A percentile compares a stretch with the other conserved stretches of the same genome.
Evolutionary conservation across 441 rosid genomes (phyloP).

Genomic region (Arabidopsis hybrid): DNA sequence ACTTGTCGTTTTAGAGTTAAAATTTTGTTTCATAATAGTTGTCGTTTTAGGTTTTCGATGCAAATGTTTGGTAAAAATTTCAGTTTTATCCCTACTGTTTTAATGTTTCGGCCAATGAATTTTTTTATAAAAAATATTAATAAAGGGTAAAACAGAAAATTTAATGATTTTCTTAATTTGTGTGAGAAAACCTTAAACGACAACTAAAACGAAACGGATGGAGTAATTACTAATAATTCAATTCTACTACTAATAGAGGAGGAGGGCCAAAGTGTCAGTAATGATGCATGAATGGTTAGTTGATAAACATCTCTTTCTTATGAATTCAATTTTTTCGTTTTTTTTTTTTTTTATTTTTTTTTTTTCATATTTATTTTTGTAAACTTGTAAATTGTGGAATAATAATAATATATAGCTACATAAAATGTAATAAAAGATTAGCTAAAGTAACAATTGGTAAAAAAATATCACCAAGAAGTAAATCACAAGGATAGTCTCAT

Average conservation of each 20-base stretch:
- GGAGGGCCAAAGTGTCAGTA: conserved; percentile 37
- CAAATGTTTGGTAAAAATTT: no score
- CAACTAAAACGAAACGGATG: no score
- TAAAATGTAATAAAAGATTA: not conserved
- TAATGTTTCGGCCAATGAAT: no score
- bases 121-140: no score
- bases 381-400: not conserved
- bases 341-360: no score
- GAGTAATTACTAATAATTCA: conserved; percentile 33
- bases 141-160: no score
- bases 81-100: no score
- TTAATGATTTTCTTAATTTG: no score
- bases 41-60: no score
- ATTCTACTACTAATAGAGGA: conserved; percentile 26
- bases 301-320: conserved; percentile 43
- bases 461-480: not conserved
- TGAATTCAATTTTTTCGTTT: conserved; percentile 19
- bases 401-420: not conserved
- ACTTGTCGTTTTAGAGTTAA: no score
- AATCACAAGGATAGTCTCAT: not conserved
- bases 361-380: not conserved
- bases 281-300: conserved; percentile 40
- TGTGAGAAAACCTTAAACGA: no score
- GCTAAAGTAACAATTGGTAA: conserved; percentile 9
- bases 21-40: no score